Conservation (phyloP, 345 rosid species). For the Gynandropsis gynandra region DNA sequence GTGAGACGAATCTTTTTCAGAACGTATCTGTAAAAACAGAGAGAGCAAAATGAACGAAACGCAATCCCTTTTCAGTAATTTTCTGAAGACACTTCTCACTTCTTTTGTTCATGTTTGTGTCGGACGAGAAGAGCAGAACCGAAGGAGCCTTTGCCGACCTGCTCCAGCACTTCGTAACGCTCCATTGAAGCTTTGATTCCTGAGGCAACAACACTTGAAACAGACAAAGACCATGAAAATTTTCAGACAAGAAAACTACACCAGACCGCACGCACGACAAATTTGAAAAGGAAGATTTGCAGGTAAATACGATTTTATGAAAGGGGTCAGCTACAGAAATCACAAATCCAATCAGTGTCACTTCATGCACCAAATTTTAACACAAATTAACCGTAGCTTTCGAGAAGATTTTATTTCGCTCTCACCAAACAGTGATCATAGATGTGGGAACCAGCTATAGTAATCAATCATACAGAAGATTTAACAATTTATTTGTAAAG, state of each 20-base stretch:
- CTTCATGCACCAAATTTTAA: constrained; percentile 5
- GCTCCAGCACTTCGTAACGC: constrained; percentile 83
- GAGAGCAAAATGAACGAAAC: not conserved
- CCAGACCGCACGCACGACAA: not conserved
- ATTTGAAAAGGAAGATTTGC: not conserved
- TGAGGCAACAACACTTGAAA: constrained; percentile 1
- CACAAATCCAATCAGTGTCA: constrained; percentile 22
- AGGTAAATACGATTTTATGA: not conserved
- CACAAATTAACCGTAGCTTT: constrained; percentile 21
- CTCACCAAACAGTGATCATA: constrained; percentile 25
- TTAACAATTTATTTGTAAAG: not conserved
- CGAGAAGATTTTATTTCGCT: constrained; percentile 25
- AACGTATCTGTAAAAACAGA: constrained; percentile 47
- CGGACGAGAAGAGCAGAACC: constrained; percentile 97
- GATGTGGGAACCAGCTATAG: constrained; percentile 13
- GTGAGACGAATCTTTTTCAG: constrained; percentile 93
- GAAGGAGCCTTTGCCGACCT: constrained; percentile 92
- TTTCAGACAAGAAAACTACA: not conserved
- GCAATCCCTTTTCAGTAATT: too few relatives aligned
- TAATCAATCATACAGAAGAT: not conserved
- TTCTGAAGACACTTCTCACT: constrained; percentile 34
- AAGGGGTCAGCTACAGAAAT: constrained; percentile 15
- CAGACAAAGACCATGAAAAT: not conserved
- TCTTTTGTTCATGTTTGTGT: constrained; percentile 90
- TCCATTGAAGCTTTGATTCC: constrained; percentile 44